These are phyloP conservation scores for Rhynchosporium secalis DNA, from an alignment of 2,329 filamentous ascomycete genomes.

Conservation along the genomic window DNA sequence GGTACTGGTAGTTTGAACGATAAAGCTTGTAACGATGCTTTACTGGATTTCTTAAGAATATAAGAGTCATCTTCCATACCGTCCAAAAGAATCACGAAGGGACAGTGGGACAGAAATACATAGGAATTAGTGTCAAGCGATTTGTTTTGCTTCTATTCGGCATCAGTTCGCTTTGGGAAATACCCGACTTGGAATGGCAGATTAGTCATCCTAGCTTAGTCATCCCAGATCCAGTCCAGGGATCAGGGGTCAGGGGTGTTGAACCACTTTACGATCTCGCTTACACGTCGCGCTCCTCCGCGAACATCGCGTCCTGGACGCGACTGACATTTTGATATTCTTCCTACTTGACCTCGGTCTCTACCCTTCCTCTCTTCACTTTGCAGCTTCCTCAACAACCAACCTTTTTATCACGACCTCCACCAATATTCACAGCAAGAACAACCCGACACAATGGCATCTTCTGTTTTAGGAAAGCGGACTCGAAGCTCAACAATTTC, in stretches of 20 bases:
- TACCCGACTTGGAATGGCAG: neutral
- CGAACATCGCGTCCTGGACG: constrained; percentile 9
- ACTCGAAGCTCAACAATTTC: constrained; percentile 43
- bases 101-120: no score
- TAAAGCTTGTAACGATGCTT: no score
- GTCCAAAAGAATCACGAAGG: no score
- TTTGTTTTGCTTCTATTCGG: no score
- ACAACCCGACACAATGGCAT: constrained; percentile 34
- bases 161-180: no score
- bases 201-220: neutral
- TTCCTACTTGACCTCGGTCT: constrained; percentile 9
- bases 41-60: no score
- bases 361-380: neutral
- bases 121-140: no score
- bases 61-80: no score
- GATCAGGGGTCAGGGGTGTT: neutral
- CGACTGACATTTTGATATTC: constrained; percentile 9
- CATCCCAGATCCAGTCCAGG: neutral
- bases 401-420: constrained; percentile 19
- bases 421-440: constrained; percentile 22
- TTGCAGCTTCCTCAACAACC: constrained; percentile 11
- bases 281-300: constrained; percentile 11
- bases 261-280: constrained; percentile 17
- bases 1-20: no score
- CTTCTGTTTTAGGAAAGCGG: constrained; percentile 49